Percentiles rank a stretch among this genome's conserved stretches.
These are phyloP conservation scores for Colletotrichum cuscutae DNA, from an alignment of 2,329 filamentous ascomycete species.

Conservation along the genomic window DNA sequence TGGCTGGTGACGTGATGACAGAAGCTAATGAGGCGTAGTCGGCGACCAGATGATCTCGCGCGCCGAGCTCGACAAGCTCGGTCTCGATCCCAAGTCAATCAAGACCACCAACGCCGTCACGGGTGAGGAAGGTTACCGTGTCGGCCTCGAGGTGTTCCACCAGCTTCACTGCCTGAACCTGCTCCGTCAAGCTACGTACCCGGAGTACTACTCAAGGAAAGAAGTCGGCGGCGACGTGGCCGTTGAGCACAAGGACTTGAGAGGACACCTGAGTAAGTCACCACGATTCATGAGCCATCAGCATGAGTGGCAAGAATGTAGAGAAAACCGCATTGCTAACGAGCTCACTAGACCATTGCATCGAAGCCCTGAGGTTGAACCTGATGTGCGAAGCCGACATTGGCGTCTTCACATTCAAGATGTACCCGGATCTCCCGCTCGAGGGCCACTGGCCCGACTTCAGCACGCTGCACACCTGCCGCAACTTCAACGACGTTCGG, in stretches of 20 bases:
- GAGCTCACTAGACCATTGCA: slow-evolving; percentile 57
- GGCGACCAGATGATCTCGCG: slow-evolving; percentile 70
- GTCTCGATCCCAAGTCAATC: slow-evolving; percentile 63
- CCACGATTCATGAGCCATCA: slow-evolving; percentile 19
- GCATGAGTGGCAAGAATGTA: neutral
- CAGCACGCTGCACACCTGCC: slow-evolving; percentile 62
- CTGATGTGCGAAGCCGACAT: slow-evolving; percentile 66
- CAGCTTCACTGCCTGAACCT: slow-evolving; percentile 63
- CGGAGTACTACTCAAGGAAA: slow-evolving; percentile 56
- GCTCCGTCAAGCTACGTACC: slow-evolving; percentile 58
- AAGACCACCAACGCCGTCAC: slow-evolving; percentile 65
- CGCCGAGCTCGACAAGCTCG: slow-evolving; percentile 63
- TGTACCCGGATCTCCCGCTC: slow-evolving; percentile 55
- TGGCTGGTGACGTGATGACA: slow-evolving; percentile 33
- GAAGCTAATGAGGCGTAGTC: slow-evolving; percentile 48
- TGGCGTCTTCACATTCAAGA: slow-evolving; percentile 64
- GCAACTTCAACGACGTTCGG: slow-evolving; percentile 62
- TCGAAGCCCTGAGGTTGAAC: slow-evolving; percentile 62
- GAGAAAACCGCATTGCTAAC: neutral
- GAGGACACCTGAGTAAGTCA: slow-evolving; percentile 52
- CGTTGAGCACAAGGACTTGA: slow-evolving; percentile 52
- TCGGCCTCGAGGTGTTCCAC: slow-evolving; percentile 68
- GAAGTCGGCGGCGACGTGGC: slow-evolving; percentile 59
- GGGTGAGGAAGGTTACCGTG: slow-evolving; percentile 68
- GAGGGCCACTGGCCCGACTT: slow-evolving; percentile 66